Conservation (phyloP, 2,329 filamentous ascomycete genomes). For the Ceratocystis albifundus region DNA sequence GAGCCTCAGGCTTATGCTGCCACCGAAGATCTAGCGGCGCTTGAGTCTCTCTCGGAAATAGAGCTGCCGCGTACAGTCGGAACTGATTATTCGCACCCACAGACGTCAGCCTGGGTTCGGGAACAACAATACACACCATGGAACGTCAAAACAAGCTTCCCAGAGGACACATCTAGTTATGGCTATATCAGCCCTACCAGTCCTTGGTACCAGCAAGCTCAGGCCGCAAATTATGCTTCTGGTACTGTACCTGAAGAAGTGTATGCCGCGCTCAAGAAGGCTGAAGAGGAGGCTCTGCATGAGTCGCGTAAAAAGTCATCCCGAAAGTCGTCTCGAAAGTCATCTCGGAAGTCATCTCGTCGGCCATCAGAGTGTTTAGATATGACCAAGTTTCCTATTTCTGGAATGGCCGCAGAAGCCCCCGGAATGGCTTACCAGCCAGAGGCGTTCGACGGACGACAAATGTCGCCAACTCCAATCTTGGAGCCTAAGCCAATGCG, state of each 20-base stretch:
- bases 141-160: neutral
- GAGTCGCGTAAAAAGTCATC: constrained; percentile 5
- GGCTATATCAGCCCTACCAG: neutral
- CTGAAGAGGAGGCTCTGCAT: neutral
- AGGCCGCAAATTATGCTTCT: neutral
- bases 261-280: neutral
- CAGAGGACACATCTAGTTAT: neutral
- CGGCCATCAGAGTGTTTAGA: constrained; percentile 11
- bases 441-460: neutral
- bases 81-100: neutral
- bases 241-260: neutral
- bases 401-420: neutral
- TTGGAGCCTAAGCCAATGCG: constrained; percentile 4
- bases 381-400: neutral
- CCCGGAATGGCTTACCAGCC: neutral
- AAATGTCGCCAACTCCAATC: neutral
- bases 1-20: neutral
- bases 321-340: constrained; percentile 16
- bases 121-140: neutral
- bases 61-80: neutral
- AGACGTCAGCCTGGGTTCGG: constrained; percentile 5
- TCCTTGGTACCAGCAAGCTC: neutral
- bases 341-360: constrained; percentile 14
- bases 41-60: constrained; percentile 9
- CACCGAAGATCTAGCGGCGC: constrained; percentile 2